Evolutionary conservation across 164 flowering plant genomes (phyloP).

Genomic region (Kingdonia uniflora): DNA sequence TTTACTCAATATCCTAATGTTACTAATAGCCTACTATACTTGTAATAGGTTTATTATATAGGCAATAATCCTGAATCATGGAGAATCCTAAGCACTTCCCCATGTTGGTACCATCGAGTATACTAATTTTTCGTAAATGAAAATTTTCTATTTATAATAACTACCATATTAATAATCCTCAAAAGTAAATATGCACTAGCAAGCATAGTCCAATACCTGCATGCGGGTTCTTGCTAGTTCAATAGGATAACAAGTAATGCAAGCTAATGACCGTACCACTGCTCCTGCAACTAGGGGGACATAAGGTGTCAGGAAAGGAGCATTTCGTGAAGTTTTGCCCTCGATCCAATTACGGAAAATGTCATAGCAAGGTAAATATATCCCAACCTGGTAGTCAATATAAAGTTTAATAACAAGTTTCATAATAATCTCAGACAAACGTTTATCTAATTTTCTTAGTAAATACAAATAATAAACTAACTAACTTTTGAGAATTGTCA

Average conservation of each 20-base stretch:
- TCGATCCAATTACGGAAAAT: slow-evolving; percentile 66
- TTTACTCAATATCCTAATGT: no score
- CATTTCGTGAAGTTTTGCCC: slow-evolving; percentile 36
- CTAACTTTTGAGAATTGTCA: no score
- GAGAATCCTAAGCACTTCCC: no score
- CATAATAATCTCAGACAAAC: background rate
- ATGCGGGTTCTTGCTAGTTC: slow-evolving; percentile 93
- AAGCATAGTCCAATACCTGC: slow-evolving; percentile 52
- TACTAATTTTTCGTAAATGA: background rate
- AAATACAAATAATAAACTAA: no score
- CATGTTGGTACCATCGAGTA: background rate
- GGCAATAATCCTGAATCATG: background rate
- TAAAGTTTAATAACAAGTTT: background rate
- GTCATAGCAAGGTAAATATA: slow-evolving; percentile 90
- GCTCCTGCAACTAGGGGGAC: slow-evolving; percentile 90
- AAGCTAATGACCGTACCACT: slow-evolving; percentile 79
- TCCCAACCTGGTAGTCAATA: slow-evolving; percentile 61
- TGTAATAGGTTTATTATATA: no score
- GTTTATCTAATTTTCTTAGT: no score
- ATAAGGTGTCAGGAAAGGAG: slow-evolving; percentile 66
- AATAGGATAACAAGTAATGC: slow-evolving; percentile 78
- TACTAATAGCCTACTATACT: background rate
- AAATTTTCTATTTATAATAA: background rate
- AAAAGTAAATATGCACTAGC: background rate
- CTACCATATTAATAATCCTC: no score